These are phyloP conservation scores for Moringa oleifera DNA, from an alignment of 345 rosid genomes.

Conservation along the genomic window DNA sequence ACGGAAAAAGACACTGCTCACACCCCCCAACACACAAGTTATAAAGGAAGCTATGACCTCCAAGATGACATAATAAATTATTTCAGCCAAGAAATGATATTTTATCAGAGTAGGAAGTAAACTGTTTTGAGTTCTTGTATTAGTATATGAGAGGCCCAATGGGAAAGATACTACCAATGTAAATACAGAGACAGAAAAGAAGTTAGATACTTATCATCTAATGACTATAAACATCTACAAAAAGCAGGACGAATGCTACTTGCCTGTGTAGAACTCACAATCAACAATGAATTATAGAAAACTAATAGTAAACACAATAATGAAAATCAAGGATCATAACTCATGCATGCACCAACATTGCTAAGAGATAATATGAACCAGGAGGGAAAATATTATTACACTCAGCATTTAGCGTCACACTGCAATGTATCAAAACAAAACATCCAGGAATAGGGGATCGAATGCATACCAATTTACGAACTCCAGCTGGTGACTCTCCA, in stretches of 20 bases:
- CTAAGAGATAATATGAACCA: not conserved
- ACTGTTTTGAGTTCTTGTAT: too few species aligned
- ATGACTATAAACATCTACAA: not conserved
- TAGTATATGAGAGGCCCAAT: too few species aligned
- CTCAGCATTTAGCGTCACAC: not conserved
- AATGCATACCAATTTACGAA: constrained; percentile 48
- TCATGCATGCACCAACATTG: not conserved
- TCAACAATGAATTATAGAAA: not conserved
- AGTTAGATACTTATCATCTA: not conserved
- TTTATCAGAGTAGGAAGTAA: too few species aligned
- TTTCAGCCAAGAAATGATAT: too few species aligned
- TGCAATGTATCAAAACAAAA: not conserved
- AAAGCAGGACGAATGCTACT: not conserved
- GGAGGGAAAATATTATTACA: not conserved
- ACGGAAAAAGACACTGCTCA: too few species aligned
- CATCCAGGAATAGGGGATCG: not conserved
- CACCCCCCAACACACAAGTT: too few species aligned
- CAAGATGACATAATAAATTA: too few species aligned
- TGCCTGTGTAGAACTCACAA: not conserved
- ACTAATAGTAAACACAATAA: not conserved
- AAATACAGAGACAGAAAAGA: not conserved
- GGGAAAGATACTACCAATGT: not conserved
- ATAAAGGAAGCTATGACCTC: too few species aligned
- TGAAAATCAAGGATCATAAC: not conserved
- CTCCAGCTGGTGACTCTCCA: constrained; percentile 88